A percentile compares a stretch with the other conserved stretches of the same genome.
Conservation (phyloP, 352 stramenopile genomes). For the Globisporangium alternatum region DNA sequence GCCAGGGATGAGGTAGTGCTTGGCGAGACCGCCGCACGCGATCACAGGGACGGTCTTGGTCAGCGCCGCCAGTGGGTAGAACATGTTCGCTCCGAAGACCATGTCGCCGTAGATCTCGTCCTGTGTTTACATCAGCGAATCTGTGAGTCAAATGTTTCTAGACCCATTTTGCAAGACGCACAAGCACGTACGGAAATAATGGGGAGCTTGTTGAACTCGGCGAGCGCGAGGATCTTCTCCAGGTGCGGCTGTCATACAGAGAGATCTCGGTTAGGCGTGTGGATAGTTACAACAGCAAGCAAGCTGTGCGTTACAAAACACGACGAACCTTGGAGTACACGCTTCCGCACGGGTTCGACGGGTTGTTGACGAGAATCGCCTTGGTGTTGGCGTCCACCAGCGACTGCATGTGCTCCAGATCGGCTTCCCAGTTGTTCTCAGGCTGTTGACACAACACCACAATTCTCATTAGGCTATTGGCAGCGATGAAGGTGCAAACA, state of each 20-base stretch:
- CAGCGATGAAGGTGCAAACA: not conserved
- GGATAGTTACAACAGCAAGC: too few relatives aligned
- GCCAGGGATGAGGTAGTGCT: slow-evolving; percentile 95
- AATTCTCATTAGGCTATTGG: not conserved
- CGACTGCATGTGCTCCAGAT: slow-evolving; percentile 90
- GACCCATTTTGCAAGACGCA: not conserved
- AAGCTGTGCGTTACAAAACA: not conserved
- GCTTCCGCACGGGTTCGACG: slow-evolving; percentile 92
- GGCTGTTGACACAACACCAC: slow-evolving; percentile 32
- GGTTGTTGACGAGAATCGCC: slow-evolving; percentile 96
- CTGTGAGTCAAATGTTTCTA: not conserved
- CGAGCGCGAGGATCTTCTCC: slow-evolving; percentile 68
- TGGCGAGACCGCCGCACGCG: slow-evolving; percentile 86
- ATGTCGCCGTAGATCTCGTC: slow-evolving; percentile 88
- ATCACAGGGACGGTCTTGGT: slow-evolving; percentile 83
- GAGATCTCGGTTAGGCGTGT: not conserved
- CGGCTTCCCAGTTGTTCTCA: slow-evolving; percentile 90
- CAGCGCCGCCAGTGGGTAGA: slow-evolving; percentile 82
- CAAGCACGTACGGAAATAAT: slow-evolving; percentile 83
- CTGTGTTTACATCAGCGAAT: slow-evolving; percentile 19
- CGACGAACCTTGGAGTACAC: slow-evolving; percentile 85
- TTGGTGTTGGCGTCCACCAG: slow-evolving; percentile 85
- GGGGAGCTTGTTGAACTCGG: slow-evolving; percentile 86
- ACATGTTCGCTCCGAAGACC: slow-evolving; percentile 68
- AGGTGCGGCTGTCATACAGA: slow-evolving; percentile 41